phyloP scores from a whole-genome alignment of 2,329 filamentous ascomycete species.

The Podosphaera fusca region DNA sequence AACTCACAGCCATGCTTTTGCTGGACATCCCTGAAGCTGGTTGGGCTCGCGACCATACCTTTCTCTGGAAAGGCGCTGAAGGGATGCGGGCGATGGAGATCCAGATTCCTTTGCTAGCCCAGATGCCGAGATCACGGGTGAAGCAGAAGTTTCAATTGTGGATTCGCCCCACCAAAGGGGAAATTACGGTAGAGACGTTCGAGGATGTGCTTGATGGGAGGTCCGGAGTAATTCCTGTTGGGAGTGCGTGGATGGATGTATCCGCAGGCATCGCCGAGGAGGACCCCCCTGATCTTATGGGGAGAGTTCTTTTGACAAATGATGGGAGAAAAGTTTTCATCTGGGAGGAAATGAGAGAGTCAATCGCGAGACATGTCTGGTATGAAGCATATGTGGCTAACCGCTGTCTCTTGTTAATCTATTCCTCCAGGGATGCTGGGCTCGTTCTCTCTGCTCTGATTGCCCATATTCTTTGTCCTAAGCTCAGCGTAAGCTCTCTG shows the following conservation, averaged over 20 bases:
- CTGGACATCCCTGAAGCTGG: constrained; percentile 2
- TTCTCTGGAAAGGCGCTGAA: constrained; percentile 10
- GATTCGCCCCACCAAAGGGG: constrained; percentile 6
- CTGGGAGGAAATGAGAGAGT: no score
- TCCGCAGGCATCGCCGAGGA: no score
- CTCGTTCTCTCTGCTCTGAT: no score
- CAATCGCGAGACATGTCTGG: no score
- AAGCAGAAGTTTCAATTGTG: constrained; percentile 5
- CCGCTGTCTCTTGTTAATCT: no score
- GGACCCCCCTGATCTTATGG: no score
- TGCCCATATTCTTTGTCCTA: not conserved
- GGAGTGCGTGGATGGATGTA: no score
- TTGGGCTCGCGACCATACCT: not conserved
- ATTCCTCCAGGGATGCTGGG: no score
- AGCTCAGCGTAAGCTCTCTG: not conserved
- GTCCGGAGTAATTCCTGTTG: no score
- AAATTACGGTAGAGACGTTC: constrained; percentile 3
- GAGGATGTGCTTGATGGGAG: not conserved
- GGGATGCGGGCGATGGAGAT: constrained; percentile 12
- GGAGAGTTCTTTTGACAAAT: no score
- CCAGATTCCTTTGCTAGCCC: constrained; percentile 2
- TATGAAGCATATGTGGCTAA: no score
- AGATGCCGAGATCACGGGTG: constrained; percentile 3
- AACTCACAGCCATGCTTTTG: constrained; percentile 6
- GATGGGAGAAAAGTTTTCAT: no score